Conservation (phyloP, 1,284 basidiomycete species). For the Schizophyllum commune region DNA sequence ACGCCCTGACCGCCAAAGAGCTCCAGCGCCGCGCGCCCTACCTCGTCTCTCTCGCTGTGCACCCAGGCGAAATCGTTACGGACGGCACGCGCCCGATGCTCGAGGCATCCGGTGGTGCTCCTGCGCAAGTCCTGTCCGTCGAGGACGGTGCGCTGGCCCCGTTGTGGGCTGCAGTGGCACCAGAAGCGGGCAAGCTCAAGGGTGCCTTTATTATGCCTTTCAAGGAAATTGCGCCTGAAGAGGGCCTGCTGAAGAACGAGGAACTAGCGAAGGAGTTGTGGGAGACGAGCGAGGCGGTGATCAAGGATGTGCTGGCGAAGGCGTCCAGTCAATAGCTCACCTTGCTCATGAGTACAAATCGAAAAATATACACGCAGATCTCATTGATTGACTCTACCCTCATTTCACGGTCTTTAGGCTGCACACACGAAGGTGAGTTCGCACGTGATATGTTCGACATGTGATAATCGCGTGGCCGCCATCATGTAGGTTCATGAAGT, state of each 20-base stretch:
- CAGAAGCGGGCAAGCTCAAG: neutral
- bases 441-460: too few relatives aligned
- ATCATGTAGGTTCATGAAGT: too few relatives aligned
- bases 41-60: neutral
- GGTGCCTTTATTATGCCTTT: neutral
- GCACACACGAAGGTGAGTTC: too few relatives aligned
- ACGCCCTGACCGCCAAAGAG: neutral
- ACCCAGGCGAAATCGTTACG: neutral
- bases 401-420: too few relatives aligned
- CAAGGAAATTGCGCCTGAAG: neutral
- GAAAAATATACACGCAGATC: too few relatives aligned
- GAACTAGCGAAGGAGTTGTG: neutral
- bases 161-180: neutral
- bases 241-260: neutral
- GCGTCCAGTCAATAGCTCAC: too few relatives aligned
- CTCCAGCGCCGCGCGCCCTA: neutral
- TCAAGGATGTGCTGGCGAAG: neutral
- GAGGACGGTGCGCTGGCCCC: neutral
- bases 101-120: neutral
- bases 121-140: neutral
- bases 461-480: too few relatives aligned
- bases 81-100: neutral
- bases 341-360: too few relatives aligned
- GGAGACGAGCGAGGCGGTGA: neutral
- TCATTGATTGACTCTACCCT: too few relatives aligned